Evolutionary conservation across 106 monocot species (phyloP), one percentile per base, ranked within the genome.

Genomic region (Ottelia alismoides): DNA sequence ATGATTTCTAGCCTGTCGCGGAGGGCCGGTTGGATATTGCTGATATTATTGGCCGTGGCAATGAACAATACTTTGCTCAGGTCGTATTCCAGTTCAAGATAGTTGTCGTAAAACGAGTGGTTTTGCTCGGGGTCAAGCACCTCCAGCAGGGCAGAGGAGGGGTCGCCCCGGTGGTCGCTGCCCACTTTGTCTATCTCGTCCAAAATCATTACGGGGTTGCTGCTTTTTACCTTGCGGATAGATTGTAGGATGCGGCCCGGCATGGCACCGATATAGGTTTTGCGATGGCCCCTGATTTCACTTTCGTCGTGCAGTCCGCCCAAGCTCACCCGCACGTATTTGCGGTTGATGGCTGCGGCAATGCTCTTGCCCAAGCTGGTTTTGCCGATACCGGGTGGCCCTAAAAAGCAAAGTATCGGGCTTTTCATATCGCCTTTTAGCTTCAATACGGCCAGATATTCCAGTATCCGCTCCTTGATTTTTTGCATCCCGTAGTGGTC

Each of bases 41-140:
- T 31, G 12, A 11, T 24, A 20, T n/a, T 40, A 57, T 57, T 57
- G 3, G 57, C 57, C 20, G 57, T 57, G 3, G 57, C 35, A 43
- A 57, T 24, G 43, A 57, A 57, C 14, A 57, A 20, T 25, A 57
- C 57, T 40, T 57, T 57, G 20, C 35, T 35, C 31, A 57, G 57
- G 14, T 57, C 57, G 43, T 35, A 57, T 35, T 31, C 35, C 31
- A 57, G 24, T 11, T 44, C 43, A 44, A 44, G 43, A 44, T 44
- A 44, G 43, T 57, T 30, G 43, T 57, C 57, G 43, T 16, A 35
- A 40, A 57, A 57, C 3, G 57, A 20, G 7, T 35, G 20, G 21
- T 57, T 57, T 21, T 57, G 57, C 57, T 57, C 31, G 22, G 57
- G 57, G 43, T 57, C 57, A 35, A 57, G 40, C 22, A 43, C 57